These are phyloP conservation scores for Lepraria neglecta DNA, from an alignment of 495 filamentous ascomycete species.

Conservation along the genomic window DNA sequence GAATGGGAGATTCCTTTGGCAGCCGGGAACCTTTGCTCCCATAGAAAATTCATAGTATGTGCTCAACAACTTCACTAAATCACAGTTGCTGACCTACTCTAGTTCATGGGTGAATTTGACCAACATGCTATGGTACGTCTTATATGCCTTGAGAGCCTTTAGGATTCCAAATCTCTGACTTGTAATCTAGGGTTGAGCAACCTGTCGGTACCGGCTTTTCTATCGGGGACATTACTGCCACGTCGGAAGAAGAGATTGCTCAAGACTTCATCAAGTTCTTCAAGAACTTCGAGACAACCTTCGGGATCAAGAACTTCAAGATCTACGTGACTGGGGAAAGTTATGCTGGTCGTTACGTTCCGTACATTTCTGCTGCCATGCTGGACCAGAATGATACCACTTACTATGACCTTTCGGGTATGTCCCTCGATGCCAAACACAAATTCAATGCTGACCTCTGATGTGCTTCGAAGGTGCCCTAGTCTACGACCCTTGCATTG, in stretches of 20 bases:
- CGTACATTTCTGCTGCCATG: conserved; percentile 49
- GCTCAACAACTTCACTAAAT: no score
- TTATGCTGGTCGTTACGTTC: conserved; percentile 52
- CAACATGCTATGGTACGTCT: conserved; percentile 52
- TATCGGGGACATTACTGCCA: conserved; percentile 48
- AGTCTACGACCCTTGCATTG: conserved; percentile 40
- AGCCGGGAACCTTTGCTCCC: conserved; percentile 51
- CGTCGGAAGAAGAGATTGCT: conserved; percentile 49
- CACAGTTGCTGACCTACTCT: conserved; percentile 14
- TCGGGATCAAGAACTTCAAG: conserved; percentile 55
- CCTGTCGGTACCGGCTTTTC: conserved; percentile 53
- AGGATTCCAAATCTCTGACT: conserved; percentile 7
- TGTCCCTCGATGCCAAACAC: conserved; percentile 9
- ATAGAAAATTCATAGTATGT: conserved; percentile 51
- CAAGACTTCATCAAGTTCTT: conserved; percentile 57
- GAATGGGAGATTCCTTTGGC: conserved; percentile 59
- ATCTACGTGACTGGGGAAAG: conserved; percentile 58
- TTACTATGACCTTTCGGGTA: conserved; percentile 44
- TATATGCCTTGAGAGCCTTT: background rate
- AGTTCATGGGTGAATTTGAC: conserved; percentile 56
- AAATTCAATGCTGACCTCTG: conserved; percentile 18
- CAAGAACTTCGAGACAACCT: conserved; percentile 55
- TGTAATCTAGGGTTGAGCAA: conserved; percentile 51
- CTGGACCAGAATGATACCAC: conserved; percentile 44
- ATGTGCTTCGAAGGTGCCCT: conserved; percentile 25